Evolutionary conservation across 2,329 filamentous ascomycete genomes (phyloP).

Genomic region (Aureobasidium pullulans): DNA sequence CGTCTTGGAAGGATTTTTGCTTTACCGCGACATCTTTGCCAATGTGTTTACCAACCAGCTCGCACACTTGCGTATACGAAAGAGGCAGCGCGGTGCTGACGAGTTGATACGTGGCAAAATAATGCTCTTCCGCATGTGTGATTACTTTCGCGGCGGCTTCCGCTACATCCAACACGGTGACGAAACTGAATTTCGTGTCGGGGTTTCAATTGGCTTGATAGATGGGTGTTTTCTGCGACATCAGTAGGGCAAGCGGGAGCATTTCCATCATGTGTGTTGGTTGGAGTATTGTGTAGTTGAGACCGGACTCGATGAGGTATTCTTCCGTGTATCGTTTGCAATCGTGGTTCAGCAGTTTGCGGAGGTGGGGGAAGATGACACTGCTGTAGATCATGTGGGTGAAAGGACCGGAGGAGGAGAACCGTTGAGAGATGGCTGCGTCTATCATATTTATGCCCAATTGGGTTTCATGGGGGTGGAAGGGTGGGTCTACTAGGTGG

Average conservation of each 20-base stretch:
- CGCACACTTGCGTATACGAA: constrained; percentile 19
- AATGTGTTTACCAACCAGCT: constrained; percentile 19
- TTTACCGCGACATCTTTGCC: constrained; percentile 23
- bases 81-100: constrained; percentile 18
- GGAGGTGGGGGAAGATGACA: constrained; percentile 28
- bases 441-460: constrained; percentile 33
- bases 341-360: constrained; percentile 32
- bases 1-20: constrained; percentile 18
- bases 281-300: constrained; percentile 31
- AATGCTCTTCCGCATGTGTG: constrained; percentile 22
- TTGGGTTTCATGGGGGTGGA: constrained; percentile 28
- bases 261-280: constrained; percentile 30
- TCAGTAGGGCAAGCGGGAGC: constrained; percentile 20
- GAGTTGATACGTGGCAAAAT: constrained; percentile 24
- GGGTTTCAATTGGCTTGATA: constrained; percentile 21
- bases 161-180: constrained; percentile 23
- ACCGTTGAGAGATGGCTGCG: constrained; percentile 23
- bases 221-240: constrained; percentile 19
- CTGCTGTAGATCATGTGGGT: constrained; percentile 31
- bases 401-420: constrained; percentile 18
- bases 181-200: constrained; percentile 21
- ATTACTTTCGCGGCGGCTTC: constrained; percentile 22
- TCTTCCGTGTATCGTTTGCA: constrained; percentile 31
- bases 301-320: constrained; percentile 27
- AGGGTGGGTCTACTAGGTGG: constrained; percentile 30